Percentiles rank a stretch among this genome's conserved stretches.
These are phyloP conservation scores for Casuarina equisetifolia DNA, from an alignment of 306 rosid genomes.

Conservation along the genomic window DNA sequence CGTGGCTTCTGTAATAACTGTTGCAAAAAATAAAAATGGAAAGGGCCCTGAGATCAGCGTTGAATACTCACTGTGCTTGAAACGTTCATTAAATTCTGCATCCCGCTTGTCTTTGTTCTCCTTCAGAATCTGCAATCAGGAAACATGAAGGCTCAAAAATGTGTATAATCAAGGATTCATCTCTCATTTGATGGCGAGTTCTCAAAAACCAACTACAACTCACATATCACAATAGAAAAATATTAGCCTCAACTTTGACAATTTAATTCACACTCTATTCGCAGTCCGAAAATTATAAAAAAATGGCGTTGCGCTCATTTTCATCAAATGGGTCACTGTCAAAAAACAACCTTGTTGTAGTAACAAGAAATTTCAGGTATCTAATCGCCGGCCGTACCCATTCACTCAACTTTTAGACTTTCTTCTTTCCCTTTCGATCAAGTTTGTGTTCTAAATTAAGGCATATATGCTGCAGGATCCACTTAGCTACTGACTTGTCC, in stretches of 20 bases:
- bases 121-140: slow-evolving; percentile 61
- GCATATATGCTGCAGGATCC: neutral
- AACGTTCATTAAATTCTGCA: slow-evolving; percentile 88
- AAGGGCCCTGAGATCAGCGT: slow-evolving; percentile 11
- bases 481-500: neutral
- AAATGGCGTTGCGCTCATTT: neutral
- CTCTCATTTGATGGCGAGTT: neutral
- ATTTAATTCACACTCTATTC: neutral
- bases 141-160: slow-evolving; percentile 1
- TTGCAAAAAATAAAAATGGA: neutral
- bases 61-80: slow-evolving; percentile 83
- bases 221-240: neutral
- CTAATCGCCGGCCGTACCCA: neutral
- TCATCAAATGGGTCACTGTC: neutral
- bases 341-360: neutral
- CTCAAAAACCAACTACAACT: neutral
- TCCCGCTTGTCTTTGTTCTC: slow-evolving; percentile 89
- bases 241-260: neutral
- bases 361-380: neutral
- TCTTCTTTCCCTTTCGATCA: neutral
- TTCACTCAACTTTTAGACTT: neutral
- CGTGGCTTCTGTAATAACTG: neutral
- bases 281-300: neutral
- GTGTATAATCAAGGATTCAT: neutral
- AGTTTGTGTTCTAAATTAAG: neutral